Percentiles rank a stretch among this genome's conserved stretches.
Conservation (phyloP, 345 rosid species). For the Odontarrhena argentea region DNA sequence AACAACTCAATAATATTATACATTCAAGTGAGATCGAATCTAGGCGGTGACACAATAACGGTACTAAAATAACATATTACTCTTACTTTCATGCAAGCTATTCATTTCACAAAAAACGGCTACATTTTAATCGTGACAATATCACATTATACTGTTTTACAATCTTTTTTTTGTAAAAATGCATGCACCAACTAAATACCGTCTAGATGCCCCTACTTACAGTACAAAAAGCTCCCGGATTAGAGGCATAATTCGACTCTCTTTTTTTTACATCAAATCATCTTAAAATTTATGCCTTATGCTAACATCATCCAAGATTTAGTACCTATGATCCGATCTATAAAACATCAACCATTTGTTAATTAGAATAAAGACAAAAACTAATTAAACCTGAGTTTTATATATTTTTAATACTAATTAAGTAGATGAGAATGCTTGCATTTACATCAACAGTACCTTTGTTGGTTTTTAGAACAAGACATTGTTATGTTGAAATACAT, state of each 20-base stretch:
- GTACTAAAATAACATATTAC: too few relatives aligned
- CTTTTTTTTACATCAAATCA: not conserved
- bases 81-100: not conserved
- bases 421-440: not conserved
- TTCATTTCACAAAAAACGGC: not conserved
- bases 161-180: too few relatives aligned
- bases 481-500: not conserved
- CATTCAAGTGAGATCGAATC: too few relatives aligned
- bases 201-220: not conserved
- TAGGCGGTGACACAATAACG: too few relatives aligned
- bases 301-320: not conserved
- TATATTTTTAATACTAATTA: not conserved
- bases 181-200: too few relatives aligned
- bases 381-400: not conserved
- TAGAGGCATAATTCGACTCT: not conserved
- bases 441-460: not conserved
- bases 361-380: not conserved
- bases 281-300: not conserved
- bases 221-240: not conserved
- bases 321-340: not conserved
- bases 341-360: not conserved
- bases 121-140: not conserved
- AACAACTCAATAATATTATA: too few relatives aligned
- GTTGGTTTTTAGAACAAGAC: not conserved
- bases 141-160: not conserved